A percentile compares a stretch with the other conserved stretches of the same genome.
Conservation (phyloP, 805 yeast species). For the Candida insectalens region DNA sequence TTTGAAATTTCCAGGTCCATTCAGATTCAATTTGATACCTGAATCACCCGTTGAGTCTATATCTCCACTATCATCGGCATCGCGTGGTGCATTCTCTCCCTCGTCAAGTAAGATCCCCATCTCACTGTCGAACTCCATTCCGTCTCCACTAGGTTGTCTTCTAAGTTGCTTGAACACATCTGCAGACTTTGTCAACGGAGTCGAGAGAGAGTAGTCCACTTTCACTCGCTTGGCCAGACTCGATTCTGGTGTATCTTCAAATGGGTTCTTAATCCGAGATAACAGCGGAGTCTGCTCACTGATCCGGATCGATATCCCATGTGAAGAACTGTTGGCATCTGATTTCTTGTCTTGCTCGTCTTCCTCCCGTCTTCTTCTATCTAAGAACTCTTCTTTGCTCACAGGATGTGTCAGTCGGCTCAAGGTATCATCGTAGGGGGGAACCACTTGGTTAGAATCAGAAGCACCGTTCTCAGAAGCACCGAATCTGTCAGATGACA, state of each 20-base stretch:
- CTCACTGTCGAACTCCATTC: slow-evolving; percentile 18
- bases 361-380: background rate
- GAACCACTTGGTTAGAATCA: too few relatives aligned
- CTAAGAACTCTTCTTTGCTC: slow-evolving; percentile 5
- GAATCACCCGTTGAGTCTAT: slow-evolving; percentile 15
- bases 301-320: too few relatives aligned
- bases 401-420: slow-evolving; percentile 3
- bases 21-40: slow-evolving; percentile 14
- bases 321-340: too few relatives aligned
- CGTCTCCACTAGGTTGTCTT: slow-evolving; percentile 12
- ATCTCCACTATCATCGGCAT: slow-evolving; percentile 8
- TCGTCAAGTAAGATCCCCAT: slow-evolving; percentile 17
- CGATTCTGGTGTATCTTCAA: slow-evolving; percentile 23
- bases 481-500: too few relatives aligned
- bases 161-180: slow-evolving; percentile 16
- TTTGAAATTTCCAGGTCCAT: slow-evolving; percentile 2
- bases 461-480: too few relatives aligned
- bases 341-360: slow-evolving; percentile 1
- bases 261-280: slow-evolving; percentile 27
- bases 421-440: slow-evolving; percentile 8
- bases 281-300: slow-evolving; percentile 17
- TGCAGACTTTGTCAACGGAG: slow-evolving; percentile 8
- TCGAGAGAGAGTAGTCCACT: background rate
- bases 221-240: slow-evolving; percentile 1
- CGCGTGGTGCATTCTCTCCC: slow-evolving; percentile 5